Percentiles rank a stretch among this genome's conserved stretches.
These are phyloP conservation scores for Phytophthora pseudosyringae DNA, from an alignment of 352 stramenopile genomes.

Conservation along the genomic window DNA sequence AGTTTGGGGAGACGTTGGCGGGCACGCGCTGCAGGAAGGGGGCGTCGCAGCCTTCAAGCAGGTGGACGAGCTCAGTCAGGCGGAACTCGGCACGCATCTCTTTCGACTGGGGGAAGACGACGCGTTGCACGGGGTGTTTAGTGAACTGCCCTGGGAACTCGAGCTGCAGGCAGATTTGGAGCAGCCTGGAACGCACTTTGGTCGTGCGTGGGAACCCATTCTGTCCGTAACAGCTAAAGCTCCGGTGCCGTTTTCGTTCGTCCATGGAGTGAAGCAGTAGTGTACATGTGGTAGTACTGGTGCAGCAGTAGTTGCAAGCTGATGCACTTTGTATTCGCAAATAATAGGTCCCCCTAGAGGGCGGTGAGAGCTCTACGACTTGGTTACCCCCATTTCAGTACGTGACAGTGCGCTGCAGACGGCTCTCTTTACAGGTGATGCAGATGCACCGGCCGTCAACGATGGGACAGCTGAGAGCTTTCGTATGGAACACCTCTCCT, in stretches of 20 bases:
- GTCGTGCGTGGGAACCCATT: slow-evolving; percentile 43
- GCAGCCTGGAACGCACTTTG: slow-evolving; percentile 38
- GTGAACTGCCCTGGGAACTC: slow-evolving; percentile 38
- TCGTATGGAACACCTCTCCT: slow-evolving; percentile 78
- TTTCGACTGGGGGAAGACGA: slow-evolving; percentile 55
- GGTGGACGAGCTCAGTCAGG: slow-evolving; percentile 29
- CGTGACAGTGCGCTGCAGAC: slow-evolving; percentile 59
- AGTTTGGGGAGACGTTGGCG: slow-evolving; percentile 54
- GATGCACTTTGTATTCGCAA: slow-evolving; percentile 18
- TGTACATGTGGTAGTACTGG: no score
- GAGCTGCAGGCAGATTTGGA: slow-evolving; percentile 35
- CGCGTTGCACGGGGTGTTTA: slow-evolving; percentile 45
- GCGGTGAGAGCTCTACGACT: slow-evolving; percentile 4
- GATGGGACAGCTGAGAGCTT: slow-evolving; percentile 78
- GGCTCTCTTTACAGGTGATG: slow-evolving; percentile 68
- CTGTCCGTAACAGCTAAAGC: slow-evolving; percentile 4
- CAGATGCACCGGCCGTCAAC: slow-evolving; percentile 84
- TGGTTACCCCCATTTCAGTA: slow-evolving; percentile 39
- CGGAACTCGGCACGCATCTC: slow-evolving; percentile 27
- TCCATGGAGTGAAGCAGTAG: slow-evolving; percentile 19
- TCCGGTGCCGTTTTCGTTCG: slow-evolving; percentile 23
- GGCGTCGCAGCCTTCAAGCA: slow-evolving; percentile 22
- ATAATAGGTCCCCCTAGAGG: slow-evolving; percentile 7
- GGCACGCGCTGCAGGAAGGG: slow-evolving; percentile 21
- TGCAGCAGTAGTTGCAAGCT: no score